Evolutionary conservation across 1,139 yeast genomes (phyloP), one percentile per base, ranked within the genome.

Genomic region (Suhomyces coccinellae): DNA sequence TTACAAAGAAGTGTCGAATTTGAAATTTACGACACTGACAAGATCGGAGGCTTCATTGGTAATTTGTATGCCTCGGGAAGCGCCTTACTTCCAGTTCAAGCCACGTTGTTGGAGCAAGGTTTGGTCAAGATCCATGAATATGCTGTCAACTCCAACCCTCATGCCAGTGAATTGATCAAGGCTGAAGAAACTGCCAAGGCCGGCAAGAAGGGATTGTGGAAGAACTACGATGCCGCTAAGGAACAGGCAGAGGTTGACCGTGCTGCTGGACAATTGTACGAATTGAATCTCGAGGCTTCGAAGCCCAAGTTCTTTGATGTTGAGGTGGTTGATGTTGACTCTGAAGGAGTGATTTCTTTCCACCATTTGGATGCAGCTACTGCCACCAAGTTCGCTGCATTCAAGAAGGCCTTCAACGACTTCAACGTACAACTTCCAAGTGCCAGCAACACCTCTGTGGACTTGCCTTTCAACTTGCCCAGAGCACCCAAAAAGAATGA

Each of bases 21-120:
- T 53, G 85, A 84, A 46, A 77, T 88, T 24, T 79, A 80, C 52
- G 85, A 80, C 48, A 77, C 79, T 45, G 97, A 89, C 62, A 86
- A 83, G 59, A 74, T 85, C 49, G 96, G 96, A 48, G 87, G 87
- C 0, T 89, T 88, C 56, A 80, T 87, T 59, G 95, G 96, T 42
- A 80, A 84, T 55, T 58, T 87, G 43, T 85, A 70, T 58, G 60
- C 80, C 12, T 78, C 78, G 20, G 75, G 80, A 8, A 74, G 75
- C 40, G 33, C 49, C 1, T 61, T 67, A 29, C 50, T 54, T 22
- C 90, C 95, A 12, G 73, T 85, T 45, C 90, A 87, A 55, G 68
- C 76, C 6, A 64, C 71, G n/a, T 70, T 89, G 46, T 71, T 86
- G 50, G 75, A 75, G 40, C 78, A 78, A 48, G 97, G 96, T 2